Base-by-base conservation (phyloP, 2,329 filamentous ascomycete species). In the Fusarium devonianum region DNA sequence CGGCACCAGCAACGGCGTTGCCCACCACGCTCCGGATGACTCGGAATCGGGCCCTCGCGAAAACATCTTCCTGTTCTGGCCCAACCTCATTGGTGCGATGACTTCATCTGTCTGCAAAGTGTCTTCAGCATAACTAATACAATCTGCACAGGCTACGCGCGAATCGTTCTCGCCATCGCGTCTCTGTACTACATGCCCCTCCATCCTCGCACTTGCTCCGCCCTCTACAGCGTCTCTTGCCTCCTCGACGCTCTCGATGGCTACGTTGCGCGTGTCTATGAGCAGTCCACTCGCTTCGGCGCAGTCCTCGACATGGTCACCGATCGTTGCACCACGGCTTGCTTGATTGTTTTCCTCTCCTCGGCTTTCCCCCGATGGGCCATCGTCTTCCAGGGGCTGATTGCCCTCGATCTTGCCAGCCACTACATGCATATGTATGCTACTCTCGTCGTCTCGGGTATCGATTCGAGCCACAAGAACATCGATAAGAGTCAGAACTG, bases 351-450 rank as follows among this genome's bases (percentile, higher is more conserved):
- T 39, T 99, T 97, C 78, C 77, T 99, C 56, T 91, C 90, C 29
- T 95, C 91, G 11, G 94, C 94, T 14, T 99, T 96, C 76, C 94
- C 94, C 4, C 85, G 92, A 48, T 97, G 91, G 88, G 87, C 90
- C 59, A 92, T 97, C 63, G 69, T 97, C 50, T 99, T 99, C 81
- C 94, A 99, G 78, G 85, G 88, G 33, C 77, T 99, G 68, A 96
- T 99, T 72, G 89, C 88, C 45, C 77, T 99, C 65, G 94, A 99
- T 73, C 82, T 99, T 59, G 89, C 94, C 19, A 96, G 92, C 71
- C 94, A 99, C 74, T 99, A 97, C 71, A 93, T 97, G 80, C 94
- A 99, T 77, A 99, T 99, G 94, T 97, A 96, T 71, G 90, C 92
- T 10, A 96, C 92, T 1, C 78, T 97, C 67, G 87, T 87, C 59